These are phyloP conservation scores for Quercus suber DNA, from an alignment of 306 rosid species.

Conservation along the genomic window DNA sequence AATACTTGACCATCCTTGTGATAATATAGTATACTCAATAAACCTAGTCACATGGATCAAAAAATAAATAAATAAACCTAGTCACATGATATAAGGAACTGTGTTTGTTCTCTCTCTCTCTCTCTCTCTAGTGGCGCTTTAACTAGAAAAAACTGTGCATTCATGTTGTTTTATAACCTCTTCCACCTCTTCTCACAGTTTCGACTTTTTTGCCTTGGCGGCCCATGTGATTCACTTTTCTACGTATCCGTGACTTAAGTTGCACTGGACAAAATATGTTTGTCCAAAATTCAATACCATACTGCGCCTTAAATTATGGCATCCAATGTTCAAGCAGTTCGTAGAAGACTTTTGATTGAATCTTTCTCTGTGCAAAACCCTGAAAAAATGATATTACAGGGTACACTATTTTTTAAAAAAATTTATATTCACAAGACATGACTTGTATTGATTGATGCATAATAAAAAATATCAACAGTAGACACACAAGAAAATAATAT, in stretches of 20 bases:
- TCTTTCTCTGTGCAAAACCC: neutral
- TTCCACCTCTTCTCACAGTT: neutral
- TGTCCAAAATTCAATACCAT: neutral
- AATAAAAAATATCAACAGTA: too few relatives aligned
- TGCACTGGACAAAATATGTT: conserved; percentile 31
- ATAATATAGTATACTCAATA: conserved; percentile 6
- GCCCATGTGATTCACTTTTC: conserved; percentile 48
- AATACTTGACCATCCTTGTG: conserved; percentile 40
- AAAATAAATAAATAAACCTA: neutral
- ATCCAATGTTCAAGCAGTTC: conserved; percentile 26
- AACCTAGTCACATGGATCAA: conserved; percentile 36
- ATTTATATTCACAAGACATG: too few relatives aligned
- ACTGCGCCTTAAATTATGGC: conserved; percentile 33
- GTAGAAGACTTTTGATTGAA: neutral
- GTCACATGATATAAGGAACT: conserved; percentile 39
- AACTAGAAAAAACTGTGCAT: conserved; percentile 27
- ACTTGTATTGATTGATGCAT: too few relatives aligned
- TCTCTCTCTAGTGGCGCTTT: too few relatives aligned
- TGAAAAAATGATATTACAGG: neutral
- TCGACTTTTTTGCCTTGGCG: conserved; percentile 1
- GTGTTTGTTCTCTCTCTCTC: conserved; percentile 10
- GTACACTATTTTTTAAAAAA: too few relatives aligned
- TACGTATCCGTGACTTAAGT: conserved; percentile 49
- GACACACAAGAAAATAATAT: too few relatives aligned
- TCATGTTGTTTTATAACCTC: conserved; percentile 13